Base-by-base conservation (phyloP, 2,329 filamentous ascomycete species). In the Orbilia oligospora region DNA sequence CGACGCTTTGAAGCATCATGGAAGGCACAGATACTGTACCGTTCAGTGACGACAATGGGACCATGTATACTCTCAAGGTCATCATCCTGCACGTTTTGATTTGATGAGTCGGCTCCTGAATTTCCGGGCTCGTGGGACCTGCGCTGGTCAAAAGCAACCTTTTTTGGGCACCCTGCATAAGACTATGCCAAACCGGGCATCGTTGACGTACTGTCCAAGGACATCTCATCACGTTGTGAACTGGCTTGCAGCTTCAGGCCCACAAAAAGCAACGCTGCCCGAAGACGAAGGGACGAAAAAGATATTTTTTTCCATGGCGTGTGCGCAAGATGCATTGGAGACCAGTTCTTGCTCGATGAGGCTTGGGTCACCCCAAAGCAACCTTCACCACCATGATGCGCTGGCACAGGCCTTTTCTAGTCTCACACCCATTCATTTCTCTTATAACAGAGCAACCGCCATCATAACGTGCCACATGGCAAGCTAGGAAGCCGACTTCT, bases 181-280 rank as follows among this genome's bases (percentile, higher is more conserved):
- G 22, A 63, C 73, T 66, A 67, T 66, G n/a, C 73, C 67, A 8
- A 30, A 58, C 58, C 67, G 71, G 73, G 73, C 46, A 44, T 46
- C 49, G 51, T 77, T 77, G 73, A 77, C 73, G 73, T 77, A 77
- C 71, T 70, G 48, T 76, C 51, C 65, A 64, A 73, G 72, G 63
- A 63, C 73, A 77, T 77, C 73, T 77, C 73, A 77, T 77, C 73
- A 77, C 73, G 41, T 49, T 67, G 73, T 77, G 73, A 77, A 71
- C 73, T 77, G 73, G 73, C 73, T 77, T 77, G 73, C 73, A 71
- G 65, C 63, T 36, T 64, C 61, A 55, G 56, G 44, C 56, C 67
- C 73, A 64, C 70, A 77, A 77, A 76, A 67, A 67, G 73, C 67
- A 71, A 77, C 51, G 41, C 44, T 36, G 51, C 24, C n/a, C 41